A percentile compares a stretch with the other conserved stretches of the same genome.
Conservation (phyloP, 495 filamentous ascomycete genomes). For the Lophium mytilinum region DNA sequence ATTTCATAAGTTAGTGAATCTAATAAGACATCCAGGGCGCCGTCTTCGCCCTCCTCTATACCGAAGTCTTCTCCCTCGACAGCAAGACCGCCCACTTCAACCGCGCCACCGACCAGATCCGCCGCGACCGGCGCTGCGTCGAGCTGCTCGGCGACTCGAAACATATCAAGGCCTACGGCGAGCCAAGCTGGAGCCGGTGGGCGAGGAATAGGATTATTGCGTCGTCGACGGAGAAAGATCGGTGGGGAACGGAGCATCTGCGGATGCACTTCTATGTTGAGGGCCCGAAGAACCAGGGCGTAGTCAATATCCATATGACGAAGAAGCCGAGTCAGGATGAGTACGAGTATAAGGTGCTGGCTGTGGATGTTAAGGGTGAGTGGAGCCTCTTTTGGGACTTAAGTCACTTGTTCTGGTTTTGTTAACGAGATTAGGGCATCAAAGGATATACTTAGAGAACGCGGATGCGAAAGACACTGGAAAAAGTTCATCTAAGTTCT, state of each 20-base stretch:
- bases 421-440: conserved; percentile 33
- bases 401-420: conserved; percentile 10
- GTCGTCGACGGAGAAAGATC: conserved; percentile 62
- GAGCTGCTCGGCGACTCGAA: conserved; percentile 67
- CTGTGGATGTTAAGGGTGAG: conserved; percentile 62
- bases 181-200: conserved; percentile 77
- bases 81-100: conserved; percentile 85
- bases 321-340: conserved; percentile 54
- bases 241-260: conserved; percentile 70
- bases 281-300: conserved; percentile 66
- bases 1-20: neutral
- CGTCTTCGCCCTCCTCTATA: conserved; percentile 69
- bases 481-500: neutral
- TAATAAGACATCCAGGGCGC: conserved; percentile 48
- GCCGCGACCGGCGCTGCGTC: conserved; percentile 57
- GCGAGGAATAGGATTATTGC: conserved; percentile 74
- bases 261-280: conserved; percentile 86
- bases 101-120: conserved; percentile 71
- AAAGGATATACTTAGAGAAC: conserved; percentile 53
- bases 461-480: conserved; percentile 28
- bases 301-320: conserved; percentile 69
- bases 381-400: conserved; percentile 7
- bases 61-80: conserved; percentile 78
- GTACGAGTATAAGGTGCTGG: conserved; percentile 74
- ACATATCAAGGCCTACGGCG: conserved; percentile 76